Base-by-base conservation (phyloP, 208 protist species). In the Trypanosoma brucei region DNA sequence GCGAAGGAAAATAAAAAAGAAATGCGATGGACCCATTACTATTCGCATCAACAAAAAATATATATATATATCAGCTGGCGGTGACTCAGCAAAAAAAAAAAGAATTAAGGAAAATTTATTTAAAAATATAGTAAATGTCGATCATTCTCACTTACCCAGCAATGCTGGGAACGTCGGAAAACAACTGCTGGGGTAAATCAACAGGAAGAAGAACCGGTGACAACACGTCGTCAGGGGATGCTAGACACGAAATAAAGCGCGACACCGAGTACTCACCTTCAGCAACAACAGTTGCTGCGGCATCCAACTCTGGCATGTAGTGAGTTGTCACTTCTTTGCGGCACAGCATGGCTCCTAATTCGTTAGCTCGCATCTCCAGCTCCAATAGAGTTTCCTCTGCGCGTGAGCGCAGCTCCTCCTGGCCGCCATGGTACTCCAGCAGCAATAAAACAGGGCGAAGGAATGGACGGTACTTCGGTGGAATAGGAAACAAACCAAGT, bases 391-490 rank as follows among this genome's bases (percentile, higher is more conserved):
- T 69, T 48, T 87, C 60, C 33, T 63, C 61, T 35, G 89, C 62
- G 53, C 85, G 81, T 38, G 61, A 58, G 2, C 80, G 75, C 70
- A 93, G 69, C 76, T 93, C 83, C 1, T 80, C 79, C 58, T 93
- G 84, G 22, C 87, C 87, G 7, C 83, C 84, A n/a, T 70, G 58
- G 68, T 83, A 93, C 1, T 78, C 74, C 2, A 82, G 54, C 54
- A 93, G 84, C n/a, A 73, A 39, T 9, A 83, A 75, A 5, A 90
- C 79, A 3, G 81, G 76, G 34, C 80, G 72, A 22, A 90, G 76
- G 35, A 93, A 79, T 0, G 70, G 62, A 40, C 87, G 67, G 35
- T 87, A 81, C 11, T 72, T 55, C 50, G 73, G 67, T 0, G 87
- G 77, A 3, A 89, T 60, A 30, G 73, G 64, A 57, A 89, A 72